Evolutionary conservation across 2,329 filamentous ascomycete species (phyloP).

Genomic region (Fusarium sp.): DNA sequence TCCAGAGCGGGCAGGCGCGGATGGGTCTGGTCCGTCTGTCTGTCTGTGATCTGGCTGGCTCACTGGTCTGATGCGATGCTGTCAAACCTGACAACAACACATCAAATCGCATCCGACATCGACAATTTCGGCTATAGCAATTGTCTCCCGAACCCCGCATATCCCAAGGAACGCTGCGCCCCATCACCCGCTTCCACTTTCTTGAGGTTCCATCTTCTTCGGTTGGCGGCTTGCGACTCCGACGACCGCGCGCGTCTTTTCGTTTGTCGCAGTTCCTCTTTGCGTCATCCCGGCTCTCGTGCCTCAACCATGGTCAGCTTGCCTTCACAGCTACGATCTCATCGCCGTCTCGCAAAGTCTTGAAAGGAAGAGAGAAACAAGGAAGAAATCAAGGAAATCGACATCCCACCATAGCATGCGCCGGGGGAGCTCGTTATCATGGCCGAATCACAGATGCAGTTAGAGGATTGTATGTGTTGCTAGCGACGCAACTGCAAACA

Average conservation of each 20-base stretch:
- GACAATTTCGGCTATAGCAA: slow-evolving; percentile 18
- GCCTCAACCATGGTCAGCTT: slow-evolving; percentile 49
- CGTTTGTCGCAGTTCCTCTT: slow-evolving; percentile 40
- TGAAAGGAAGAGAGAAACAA: slow-evolving; percentile 38
- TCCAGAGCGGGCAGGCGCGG: slow-evolving; percentile 34
- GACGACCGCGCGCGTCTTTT: slow-evolving; percentile 45
- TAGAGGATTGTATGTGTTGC: slow-evolving; percentile 82
- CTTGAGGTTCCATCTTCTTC: slow-evolving; percentile 6
- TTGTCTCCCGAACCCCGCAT: slow-evolving; percentile 30
- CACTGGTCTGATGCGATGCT: slow-evolving; percentile 37
- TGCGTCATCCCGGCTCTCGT: slow-evolving; percentile 40
- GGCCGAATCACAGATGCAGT: slow-evolving; percentile 82
- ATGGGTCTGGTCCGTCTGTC: slow-evolving; percentile 26
- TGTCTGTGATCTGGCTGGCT: slow-evolving; percentile 34
- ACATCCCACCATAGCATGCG: slow-evolving; percentile 45
- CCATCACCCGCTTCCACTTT: not conserved
- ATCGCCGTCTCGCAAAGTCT: slow-evolving; percentile 48
- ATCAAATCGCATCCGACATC: slow-evolving; percentile 27
- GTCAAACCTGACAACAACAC: slow-evolving; percentile 39
- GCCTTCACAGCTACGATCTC: slow-evolving; percentile 45
- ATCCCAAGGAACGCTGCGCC: slow-evolving; percentile 23
- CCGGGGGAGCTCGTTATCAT: slow-evolving; percentile 65
- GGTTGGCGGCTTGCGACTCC: slow-evolving; percentile 27
- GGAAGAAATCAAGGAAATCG: slow-evolving; percentile 11
- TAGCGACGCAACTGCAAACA: slow-evolving; percentile 16